A percentile compares a stretch with the other conserved stretches of the same genome.
phyloP scores from a whole-genome alignment of 1,284 basidiomycete genomes.

The Vanrija sp. region DNA sequence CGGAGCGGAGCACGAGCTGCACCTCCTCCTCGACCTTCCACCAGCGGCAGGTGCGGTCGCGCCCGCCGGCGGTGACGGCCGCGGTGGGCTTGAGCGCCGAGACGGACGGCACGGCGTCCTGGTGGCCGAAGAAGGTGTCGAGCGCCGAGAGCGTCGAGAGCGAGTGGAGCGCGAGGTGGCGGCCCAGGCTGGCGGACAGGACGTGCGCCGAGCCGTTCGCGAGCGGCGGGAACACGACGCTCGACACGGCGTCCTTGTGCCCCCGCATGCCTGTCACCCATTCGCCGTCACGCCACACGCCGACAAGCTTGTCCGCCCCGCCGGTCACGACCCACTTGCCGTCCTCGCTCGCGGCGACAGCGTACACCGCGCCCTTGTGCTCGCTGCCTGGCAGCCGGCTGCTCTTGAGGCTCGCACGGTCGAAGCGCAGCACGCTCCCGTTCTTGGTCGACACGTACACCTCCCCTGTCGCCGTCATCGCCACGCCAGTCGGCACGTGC shows the following conservation, averaged over 20 bases:
- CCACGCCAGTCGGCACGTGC: conserved; percentile 11
- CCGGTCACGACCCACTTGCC: conserved; percentile 80
- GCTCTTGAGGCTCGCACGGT: conserved; percentile 25
- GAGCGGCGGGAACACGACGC: conserved; percentile 70
- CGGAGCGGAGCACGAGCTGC: conserved; percentile 92
- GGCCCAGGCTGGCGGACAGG: conserved; percentile 83
- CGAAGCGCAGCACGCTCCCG: conserved; percentile 75
- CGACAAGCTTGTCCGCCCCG: conserved; percentile 74
- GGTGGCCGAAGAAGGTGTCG: conserved; percentile 96
- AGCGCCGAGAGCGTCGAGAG: conserved; percentile 82
- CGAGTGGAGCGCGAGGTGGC: conserved; percentile 88
- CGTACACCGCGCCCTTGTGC: conserved; percentile 80
- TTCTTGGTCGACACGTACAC: conserved; percentile 69
- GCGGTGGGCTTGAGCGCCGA: conserved; percentile 79
- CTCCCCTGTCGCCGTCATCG: conserved; percentile 5
- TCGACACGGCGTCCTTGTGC: conserved; percentile 81
- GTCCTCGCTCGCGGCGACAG: conserved; percentile 78
- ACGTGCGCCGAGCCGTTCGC: conserved; percentile 67
- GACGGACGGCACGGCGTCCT: conserved; percentile 76
- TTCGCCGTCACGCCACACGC: conserved; percentile 73
- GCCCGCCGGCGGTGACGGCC: conserved; percentile 79
- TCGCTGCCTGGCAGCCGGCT: conserved; percentile 39
- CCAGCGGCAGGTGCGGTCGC: conserved; percentile 87
- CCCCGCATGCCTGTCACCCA: conserved; percentile 77
- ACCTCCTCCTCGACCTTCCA: conserved; percentile 98